A percentile compares a stretch with the other conserved stretches of the same genome.
Evolutionary conservation across 495 filamentous ascomycete genomes (phyloP).

Genomic region (Astrothelium subdiscretum): DNA sequence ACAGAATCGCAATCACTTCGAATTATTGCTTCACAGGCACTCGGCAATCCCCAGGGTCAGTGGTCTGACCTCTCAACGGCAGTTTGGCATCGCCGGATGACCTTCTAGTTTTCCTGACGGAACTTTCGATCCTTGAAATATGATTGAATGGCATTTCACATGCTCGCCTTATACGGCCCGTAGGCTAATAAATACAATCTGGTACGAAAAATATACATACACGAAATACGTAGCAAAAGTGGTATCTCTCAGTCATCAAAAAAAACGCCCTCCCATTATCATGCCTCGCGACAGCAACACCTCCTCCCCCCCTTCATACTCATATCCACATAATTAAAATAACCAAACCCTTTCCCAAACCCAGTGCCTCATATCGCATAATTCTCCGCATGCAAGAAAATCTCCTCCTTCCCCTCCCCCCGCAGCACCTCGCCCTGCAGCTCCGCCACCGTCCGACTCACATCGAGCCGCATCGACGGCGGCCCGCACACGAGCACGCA

Average conservation of each 20-base stretch:
- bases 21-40: too few species aligned
- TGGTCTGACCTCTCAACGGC: too few species aligned
- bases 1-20: too few species aligned
- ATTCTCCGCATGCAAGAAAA: slow-evolving; percentile 92
- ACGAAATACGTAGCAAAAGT: neutral
- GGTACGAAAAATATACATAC: neutral
- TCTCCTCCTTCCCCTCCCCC: slow-evolving; percentile 68
- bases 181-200: neutral
- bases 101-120: too few species aligned
- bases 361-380: slow-evolving; percentile 54
- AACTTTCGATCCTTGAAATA: too few species aligned
- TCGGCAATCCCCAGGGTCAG: too few species aligned
- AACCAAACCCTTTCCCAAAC: neutral
- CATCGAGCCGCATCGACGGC: slow-evolving; percentile 73
- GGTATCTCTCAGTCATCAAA: neutral
- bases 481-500: slow-evolving; percentile 94
- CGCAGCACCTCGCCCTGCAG: slow-evolving; percentile 75
- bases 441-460: slow-evolving; percentile 68
- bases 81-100: too few species aligned
- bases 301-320: neutral
- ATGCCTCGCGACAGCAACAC: neutral
- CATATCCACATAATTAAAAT: too few species aligned
- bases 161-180: neutral
- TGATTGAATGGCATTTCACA: neutral
- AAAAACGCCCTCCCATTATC: neutral